These are phyloP conservation scores for Cladorrhinum samala DNA, from an alignment of 495 filamentous ascomycete genomes.

Conservation along the genomic window DNA sequence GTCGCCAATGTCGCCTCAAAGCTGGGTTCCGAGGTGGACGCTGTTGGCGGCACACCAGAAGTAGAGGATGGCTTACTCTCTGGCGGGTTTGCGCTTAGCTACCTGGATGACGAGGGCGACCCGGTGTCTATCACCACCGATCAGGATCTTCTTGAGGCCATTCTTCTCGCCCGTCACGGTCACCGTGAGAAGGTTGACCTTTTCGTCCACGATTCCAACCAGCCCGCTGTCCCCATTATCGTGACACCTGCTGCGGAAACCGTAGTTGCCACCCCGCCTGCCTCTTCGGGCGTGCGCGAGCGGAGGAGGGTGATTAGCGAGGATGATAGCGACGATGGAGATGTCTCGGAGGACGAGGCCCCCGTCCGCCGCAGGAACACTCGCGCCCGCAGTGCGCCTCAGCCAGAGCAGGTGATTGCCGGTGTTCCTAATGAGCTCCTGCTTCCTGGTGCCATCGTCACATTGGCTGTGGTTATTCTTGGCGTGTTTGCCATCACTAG, in stretches of 20 bases:
- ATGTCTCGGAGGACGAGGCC: constrained; percentile 55
- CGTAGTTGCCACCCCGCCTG: constrained; percentile 43
- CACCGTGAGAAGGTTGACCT: constrained; percentile 90
- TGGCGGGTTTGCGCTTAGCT: constrained; percentile 86
- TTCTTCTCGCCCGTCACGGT: constrained; percentile 69
- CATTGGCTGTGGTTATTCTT: constrained; percentile 86
- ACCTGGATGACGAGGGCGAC: constrained; percentile 95
- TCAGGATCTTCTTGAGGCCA: constrained; percentile 85
- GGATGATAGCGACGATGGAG: constrained; percentile 53
- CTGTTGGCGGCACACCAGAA: constrained; percentile 73
- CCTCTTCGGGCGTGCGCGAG: constrained; percentile 50
- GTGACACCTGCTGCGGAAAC: constrained; percentile 56
- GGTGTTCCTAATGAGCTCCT: constrained; percentile 94
- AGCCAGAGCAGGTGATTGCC: constrained; percentile 72
- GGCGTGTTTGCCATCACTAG: constrained; percentile 90
- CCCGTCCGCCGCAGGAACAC: constrained; percentile 37
- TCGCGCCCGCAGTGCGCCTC: constrained; percentile 29
- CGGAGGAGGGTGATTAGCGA: constrained; percentile 52
- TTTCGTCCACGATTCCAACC: constrained; percentile 89
- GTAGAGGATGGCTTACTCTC: constrained; percentile 74
- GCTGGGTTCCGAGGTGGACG: constrained; percentile 78
- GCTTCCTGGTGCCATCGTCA: constrained; percentile 90
- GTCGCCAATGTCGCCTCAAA: constrained; percentile 75
- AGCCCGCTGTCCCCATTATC: constrained; percentile 66
- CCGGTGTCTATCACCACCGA: constrained; percentile 97